Conservation (phyloP, 352 stramenopile species). For the Poterioochromonas sp. region DNA sequence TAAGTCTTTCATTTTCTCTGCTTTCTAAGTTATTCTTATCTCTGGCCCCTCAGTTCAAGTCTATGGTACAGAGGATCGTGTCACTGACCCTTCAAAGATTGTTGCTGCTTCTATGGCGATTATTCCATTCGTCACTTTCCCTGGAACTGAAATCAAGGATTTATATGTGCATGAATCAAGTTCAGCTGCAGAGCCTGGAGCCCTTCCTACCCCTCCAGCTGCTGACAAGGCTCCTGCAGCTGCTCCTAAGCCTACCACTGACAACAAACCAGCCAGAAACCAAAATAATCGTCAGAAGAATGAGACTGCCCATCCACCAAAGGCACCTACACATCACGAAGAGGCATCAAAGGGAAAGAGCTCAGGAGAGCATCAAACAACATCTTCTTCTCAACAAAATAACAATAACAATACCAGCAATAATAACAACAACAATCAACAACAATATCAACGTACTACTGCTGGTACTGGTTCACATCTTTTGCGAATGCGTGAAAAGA, state of each 20-base stretch:
- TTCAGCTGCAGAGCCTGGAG: not conserved
- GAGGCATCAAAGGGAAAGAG: not conserved
- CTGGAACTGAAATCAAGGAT: conserved; percentile 31
- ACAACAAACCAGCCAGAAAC: not conserved
- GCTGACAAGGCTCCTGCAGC: not conserved
- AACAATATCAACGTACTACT: not conserved
- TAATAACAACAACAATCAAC: not conserved
- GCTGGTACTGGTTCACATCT: conserved; percentile 9
- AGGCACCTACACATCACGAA: not conserved
- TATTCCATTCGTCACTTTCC: conserved; percentile 27
- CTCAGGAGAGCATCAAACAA: not conserved
- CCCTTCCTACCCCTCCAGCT: not conserved
- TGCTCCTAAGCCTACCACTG: not conserved
- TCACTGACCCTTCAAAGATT: not conserved
- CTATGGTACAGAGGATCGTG: conserved; percentile 25
- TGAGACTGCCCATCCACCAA: not conserved
- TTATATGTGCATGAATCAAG: conserved; percentile 23
- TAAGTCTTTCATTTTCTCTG: conserved; percentile 1
- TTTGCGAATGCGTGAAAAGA: not conserved
- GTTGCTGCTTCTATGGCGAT: not conserved
- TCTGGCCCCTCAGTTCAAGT: not conserved
- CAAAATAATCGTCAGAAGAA: not conserved
- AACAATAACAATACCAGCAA: not conserved
- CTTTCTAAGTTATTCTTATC: not conserved
- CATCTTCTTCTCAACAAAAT: too few relatives aligned